Evolutionary conservation across 2,329 filamentous ascomycete species (phyloP).

Genomic region (Cladobotryum protrusum): DNA sequence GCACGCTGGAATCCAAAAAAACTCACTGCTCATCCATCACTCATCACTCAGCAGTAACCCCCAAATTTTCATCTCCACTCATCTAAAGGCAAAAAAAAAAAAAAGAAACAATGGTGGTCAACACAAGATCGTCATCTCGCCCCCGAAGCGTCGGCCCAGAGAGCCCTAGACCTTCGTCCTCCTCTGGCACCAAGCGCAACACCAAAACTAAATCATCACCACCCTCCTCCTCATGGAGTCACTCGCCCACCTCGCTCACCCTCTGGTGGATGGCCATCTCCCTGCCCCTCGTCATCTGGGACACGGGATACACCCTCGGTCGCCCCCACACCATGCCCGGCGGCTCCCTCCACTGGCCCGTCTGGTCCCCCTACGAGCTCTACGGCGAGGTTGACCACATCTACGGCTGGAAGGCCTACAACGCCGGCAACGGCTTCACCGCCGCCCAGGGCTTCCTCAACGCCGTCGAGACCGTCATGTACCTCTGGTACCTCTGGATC

Average conservation of each 20-base stretch:
- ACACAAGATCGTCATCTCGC: conserved; percentile 31
- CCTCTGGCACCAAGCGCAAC: conserved; percentile 5
- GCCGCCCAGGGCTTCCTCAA: conserved; percentile 68
- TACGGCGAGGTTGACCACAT: conserved; percentile 76
- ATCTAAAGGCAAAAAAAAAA: no score
- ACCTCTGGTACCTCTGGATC: conserved; percentile 48
- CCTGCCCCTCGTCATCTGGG: conserved; percentile 75
- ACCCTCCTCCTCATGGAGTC: conserved; percentile 20
- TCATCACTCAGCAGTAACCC: no score
- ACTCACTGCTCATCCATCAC: no score
- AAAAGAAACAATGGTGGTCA: conserved; percentile 31
- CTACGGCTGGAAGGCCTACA: conserved; percentile 70
- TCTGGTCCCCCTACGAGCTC: conserved; percentile 73
- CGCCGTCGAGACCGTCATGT: conserved; percentile 59
- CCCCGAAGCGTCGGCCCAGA: conserved; percentile 23
- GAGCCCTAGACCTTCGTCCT: conserved; percentile 12
- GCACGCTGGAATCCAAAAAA: no score
- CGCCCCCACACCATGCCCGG: conserved; percentile 79
- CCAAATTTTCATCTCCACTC: no score
- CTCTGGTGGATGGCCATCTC: conserved; percentile 69
- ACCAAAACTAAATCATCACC: conserved; percentile 10
- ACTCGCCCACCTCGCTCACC: conserved; percentile 40
- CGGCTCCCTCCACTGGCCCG: conserved; percentile 61
- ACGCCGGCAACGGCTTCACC: conserved; percentile 66
- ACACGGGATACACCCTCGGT: conserved; percentile 69